These are phyloP conservation scores for Neocatenulostroma microsporum DNA, from an alignment of 2,329 filamentous ascomycete genomes.

Conservation along the genomic window DNA sequence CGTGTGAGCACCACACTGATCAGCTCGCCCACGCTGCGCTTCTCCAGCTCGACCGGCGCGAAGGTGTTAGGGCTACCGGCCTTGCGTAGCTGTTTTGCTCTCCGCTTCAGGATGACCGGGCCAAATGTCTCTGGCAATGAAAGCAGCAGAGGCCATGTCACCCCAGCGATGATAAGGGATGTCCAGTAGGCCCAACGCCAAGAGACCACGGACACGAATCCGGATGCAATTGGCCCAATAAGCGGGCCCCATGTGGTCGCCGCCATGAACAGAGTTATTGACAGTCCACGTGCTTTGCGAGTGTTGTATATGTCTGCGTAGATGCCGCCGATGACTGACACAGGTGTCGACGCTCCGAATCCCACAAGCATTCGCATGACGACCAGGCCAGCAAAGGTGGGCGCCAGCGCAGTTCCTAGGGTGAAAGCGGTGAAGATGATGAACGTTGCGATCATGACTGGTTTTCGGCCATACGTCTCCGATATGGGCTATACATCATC, in stretches of 20 bases:
- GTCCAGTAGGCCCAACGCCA: constrained; percentile 69
- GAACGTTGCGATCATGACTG: constrained; percentile 46
- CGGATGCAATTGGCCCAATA: constrained; percentile 56
- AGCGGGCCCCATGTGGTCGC: constrained; percentile 60
- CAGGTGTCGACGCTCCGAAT: constrained; percentile 40
- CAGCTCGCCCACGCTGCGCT: constrained; percentile 48
- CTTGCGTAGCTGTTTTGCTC: constrained; percentile 45
- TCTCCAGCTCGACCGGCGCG: constrained; percentile 56
- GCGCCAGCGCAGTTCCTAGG: constrained; percentile 37
- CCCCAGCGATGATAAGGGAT: constrained; percentile 58
- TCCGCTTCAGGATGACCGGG: constrained; percentile 35
- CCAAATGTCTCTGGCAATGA: constrained; percentile 51
- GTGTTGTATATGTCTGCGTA: constrained; percentile 60
- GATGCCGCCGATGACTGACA: constrained; percentile 54
- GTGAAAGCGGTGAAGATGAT: constrained; percentile 39
- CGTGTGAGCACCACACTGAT: constrained; percentile 62
- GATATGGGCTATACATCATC: constrained; percentile 31
- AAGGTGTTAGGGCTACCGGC: constrained; percentile 45
- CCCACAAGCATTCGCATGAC: constrained; percentile 39
- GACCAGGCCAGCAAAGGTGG: constrained; percentile 37
- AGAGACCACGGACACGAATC: constrained; percentile 51
- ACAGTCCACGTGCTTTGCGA: constrained; percentile 48
- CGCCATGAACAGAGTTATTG: constrained; percentile 58
- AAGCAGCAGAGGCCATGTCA: constrained; percentile 52
- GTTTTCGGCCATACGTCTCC: constrained; percentile 40